These are phyloP conservation scores for Sarocladium strictum DNA, from an alignment of 2,329 filamentous ascomycete genomes.

Conservation along the genomic window DNA sequence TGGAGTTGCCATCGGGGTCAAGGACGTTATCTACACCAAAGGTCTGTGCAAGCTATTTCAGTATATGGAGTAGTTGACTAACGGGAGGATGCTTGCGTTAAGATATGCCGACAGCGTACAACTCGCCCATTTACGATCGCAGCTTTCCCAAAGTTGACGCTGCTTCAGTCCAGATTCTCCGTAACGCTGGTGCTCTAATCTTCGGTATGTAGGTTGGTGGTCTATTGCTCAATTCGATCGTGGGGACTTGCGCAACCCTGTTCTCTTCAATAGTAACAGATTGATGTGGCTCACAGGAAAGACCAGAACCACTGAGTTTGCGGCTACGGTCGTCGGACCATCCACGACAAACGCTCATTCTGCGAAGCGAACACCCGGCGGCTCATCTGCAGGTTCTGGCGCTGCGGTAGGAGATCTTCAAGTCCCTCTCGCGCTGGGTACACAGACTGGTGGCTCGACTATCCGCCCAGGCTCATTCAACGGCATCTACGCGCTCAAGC, in stretches of 20 bases:
- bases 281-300: slow-evolving; percentile 17
- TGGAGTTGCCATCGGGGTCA: slow-evolving; percentile 50
- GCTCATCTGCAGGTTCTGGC: slow-evolving; percentile 57
- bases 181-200: slow-evolving; percentile 47
- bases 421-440: slow-evolving; percentile 50
- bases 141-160: slow-evolving; percentile 41
- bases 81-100: no score
- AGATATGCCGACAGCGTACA: slow-evolving; percentile 49
- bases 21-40: slow-evolving; percentile 54
- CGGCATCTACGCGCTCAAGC: slow-evolving; percentile 37
- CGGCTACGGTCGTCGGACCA: slow-evolving; percentile 41
- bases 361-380: slow-evolving; percentile 52
- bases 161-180: slow-evolving; percentile 40
- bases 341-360: slow-evolving; percentile 56
- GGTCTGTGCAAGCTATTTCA: no score
- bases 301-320: slow-evolving; percentile 53
- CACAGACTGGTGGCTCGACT: slow-evolving; percentile 56
- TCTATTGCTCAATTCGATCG: no score
- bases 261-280: no score
- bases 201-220: slow-evolving; percentile 19
- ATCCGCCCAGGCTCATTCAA: slow-evolving; percentile 58
- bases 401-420: slow-evolving; percentile 59
- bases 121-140: slow-evolving; percentile 44
- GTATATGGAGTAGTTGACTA: no score
- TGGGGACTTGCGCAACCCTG: no score